These are phyloP conservation scores for Talaromyces islandicus DNA, from an alignment of 2,329 filamentous ascomycete species.

Conservation along the genomic window DNA sequence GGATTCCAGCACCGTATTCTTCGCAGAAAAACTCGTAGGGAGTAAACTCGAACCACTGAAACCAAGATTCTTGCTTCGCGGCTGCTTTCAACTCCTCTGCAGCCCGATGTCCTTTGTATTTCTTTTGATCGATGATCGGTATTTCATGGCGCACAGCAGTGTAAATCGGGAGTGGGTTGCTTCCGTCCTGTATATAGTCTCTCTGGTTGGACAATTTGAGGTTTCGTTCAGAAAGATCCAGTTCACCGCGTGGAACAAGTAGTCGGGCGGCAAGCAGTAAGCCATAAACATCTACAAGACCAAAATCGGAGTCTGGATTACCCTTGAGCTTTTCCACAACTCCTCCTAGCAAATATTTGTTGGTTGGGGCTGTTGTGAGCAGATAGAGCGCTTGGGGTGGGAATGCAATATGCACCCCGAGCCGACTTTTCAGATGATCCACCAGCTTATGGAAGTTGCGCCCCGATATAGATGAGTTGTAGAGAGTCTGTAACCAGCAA, in stretches of 20 bases:
- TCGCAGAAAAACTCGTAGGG: slow-evolving; percentile 32
- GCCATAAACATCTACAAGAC: slow-evolving; percentile 89
- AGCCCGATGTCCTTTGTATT: slow-evolving; percentile 20
- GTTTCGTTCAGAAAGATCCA: slow-evolving; percentile 68
- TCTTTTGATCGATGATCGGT: slow-evolving; percentile 50
- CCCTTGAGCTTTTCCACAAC: slow-evolving; percentile 88
- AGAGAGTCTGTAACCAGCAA: slow-evolving; percentile 90
- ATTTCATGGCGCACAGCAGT: slow-evolving; percentile 95
- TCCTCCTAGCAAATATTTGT: slow-evolving; percentile 82
- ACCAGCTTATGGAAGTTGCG: slow-evolving; percentile 65
- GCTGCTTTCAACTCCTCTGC: slow-evolving; percentile 38
- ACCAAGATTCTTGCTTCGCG: slow-evolving; percentile 54
- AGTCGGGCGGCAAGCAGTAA: slow-evolving; percentile 76
- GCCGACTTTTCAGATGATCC: slow-evolving; percentile 76
- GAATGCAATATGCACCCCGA: slow-evolving; percentile 86
- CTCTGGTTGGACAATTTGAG: slow-evolving; percentile 89
- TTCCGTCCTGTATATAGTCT: slow-evolving; percentile 67
- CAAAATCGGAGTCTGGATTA: slow-evolving; percentile 72
- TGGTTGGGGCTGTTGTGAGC: slow-evolving; percentile 82
- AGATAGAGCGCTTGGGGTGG: slow-evolving; percentile 77
- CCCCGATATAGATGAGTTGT: slow-evolving; percentile 70
- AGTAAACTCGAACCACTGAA: slow-evolving; percentile 31
- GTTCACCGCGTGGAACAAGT: slow-evolving; percentile 78
- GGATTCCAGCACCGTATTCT: slow-evolving; percentile 28
- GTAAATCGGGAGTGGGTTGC: slow-evolving; percentile 87